These are phyloP conservation scores for Monosporascus sp. DNA, from an alignment of 2,329 filamentous ascomycete genomes.

Conservation along the genomic window DNA sequence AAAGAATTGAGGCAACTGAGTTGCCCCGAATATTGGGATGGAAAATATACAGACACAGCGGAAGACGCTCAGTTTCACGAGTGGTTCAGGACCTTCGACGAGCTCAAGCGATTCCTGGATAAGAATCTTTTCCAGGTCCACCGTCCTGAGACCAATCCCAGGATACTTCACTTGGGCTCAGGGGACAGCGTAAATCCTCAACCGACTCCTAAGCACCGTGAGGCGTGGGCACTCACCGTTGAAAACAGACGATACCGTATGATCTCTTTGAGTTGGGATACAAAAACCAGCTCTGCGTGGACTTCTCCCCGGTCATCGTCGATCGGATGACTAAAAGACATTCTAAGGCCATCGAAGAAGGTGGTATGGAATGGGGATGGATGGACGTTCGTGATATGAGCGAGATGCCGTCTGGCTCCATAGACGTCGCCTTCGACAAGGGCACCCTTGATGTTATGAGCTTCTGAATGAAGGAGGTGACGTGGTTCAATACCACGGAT, in stretches of 20 bases:
- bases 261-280: conserved; percentile 45
- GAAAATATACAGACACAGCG: conserved; percentile 37
- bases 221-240: not conserved
- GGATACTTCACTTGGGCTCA: conserved; percentile 52
- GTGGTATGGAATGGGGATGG: conserved; percentile 42
- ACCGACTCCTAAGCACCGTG: not conserved
- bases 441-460: conserved; percentile 41
- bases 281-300: conserved; percentile 46
- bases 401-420: conserved; percentile 30
- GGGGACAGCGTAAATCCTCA: conserved; percentile 48
- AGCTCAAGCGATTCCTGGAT: conserved; percentile 43
- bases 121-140: conserved; percentile 34
- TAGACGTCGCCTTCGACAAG: conserved; percentile 56
- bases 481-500: too few relatives aligned
- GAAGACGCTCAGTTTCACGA: conserved; percentile 41
- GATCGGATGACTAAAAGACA: conserved; percentile 45
- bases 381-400: conserved; percentile 49
- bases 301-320: conserved; percentile 52
- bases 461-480: too few relatives aligned
- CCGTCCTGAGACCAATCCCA: conserved; percentile 27
- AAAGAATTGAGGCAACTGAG: conserved; percentile 20
- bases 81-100: conserved; percentile 47
- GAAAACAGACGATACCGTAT: conserved; percentile 42
- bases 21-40: conserved; percentile 45
- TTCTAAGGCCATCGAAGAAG: conserved; percentile 16